phyloP scores from a whole-genome alignment of 805 yeast species.

The Metschnikowia rubicola region DNA sequence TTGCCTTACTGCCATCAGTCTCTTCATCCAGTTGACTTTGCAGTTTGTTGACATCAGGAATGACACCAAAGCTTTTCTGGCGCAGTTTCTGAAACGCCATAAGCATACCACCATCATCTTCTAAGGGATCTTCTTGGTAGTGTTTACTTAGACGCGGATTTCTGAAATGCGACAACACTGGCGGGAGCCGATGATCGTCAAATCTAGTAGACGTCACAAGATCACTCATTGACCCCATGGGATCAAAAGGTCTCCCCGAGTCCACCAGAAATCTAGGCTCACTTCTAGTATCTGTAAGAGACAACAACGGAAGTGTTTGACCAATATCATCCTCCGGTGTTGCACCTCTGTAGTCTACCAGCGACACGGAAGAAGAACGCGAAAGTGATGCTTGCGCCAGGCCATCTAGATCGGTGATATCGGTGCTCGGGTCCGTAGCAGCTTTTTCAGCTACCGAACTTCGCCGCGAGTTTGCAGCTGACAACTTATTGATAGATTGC shows the following conservation, averaged over 20 bases:
- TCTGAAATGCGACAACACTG: slow-evolving; percentile 9
- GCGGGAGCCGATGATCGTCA: slow-evolving; percentile 9
- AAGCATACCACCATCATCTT: neutral
- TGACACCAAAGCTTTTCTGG: slow-evolving; percentile 18
- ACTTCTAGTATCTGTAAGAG: slow-evolving; percentile 8
- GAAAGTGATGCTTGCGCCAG: too few species aligned
- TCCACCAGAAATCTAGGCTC: slow-evolving; percentile 10
- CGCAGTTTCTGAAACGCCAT: slow-evolving; percentile 2
- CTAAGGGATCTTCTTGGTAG: slow-evolving; percentile 10
- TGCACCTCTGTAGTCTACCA: slow-evolving; percentile 7
- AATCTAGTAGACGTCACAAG: slow-evolving; percentile 12
- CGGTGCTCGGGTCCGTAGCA: slow-evolving; percentile 1
- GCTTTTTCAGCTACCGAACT: neutral
- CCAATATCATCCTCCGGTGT: slow-evolving; percentile 9
- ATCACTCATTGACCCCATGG: slow-evolving; percentile 15
- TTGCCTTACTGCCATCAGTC: slow-evolving; percentile 8
- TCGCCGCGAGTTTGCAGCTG: too few species aligned
- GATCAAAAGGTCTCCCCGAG: slow-evolving; percentile 3
- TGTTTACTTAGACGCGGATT: slow-evolving; percentile 18
- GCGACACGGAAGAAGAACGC: slow-evolving; percentile 16
- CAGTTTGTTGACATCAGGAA: slow-evolving; percentile 3
- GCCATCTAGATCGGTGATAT: slow-evolving; percentile 5
- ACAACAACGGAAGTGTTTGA: slow-evolving; percentile 17
- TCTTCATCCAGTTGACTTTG: slow-evolving; percentile 11
- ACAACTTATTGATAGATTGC: too few species aligned